These are phyloP conservation scores for Eutrema yunnanense DNA, from an alignment of 345 rosid genomes.

Conservation along the genomic window DNA sequence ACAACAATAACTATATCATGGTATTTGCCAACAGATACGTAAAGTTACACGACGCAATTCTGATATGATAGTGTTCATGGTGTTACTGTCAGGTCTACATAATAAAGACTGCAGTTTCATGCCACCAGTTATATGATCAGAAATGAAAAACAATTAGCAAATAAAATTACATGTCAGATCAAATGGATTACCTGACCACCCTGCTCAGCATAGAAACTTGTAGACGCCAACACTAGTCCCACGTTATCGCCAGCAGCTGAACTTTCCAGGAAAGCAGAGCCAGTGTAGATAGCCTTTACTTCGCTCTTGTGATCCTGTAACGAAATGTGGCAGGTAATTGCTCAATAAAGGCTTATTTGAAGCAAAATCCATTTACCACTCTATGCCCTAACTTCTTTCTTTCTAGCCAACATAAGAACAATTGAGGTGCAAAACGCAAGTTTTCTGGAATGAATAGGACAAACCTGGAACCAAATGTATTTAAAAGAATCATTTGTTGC, in stretches of 20 bases:
- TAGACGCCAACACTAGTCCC: constrained; percentile 72
- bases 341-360: background rate
- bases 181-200: constrained; percentile 85
- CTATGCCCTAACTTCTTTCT: background rate
- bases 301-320: constrained; percentile 65
- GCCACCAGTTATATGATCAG: background rate
- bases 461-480: constrained; percentile 53
- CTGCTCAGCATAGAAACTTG: constrained; percentile 97
- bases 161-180: background rate
- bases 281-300: constrained; percentile 77
- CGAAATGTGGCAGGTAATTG: background rate
- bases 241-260: constrained; percentile 44
- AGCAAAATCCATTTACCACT: background rate
- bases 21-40: background rate
- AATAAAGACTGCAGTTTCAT: background rate
- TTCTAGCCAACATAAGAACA: background rate
- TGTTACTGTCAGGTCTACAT: background rate
- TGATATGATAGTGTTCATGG: background rate
- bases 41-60: background rate
- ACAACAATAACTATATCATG: background rate
- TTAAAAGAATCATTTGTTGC: constrained; percentile 77
- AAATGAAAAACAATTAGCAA: background rate
- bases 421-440: background rate
- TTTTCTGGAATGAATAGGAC: background rate
- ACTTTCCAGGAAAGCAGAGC: constrained; percentile 63